Percentiles rank a stretch among this genome's conserved stretches.
Conservation (phyloP, 1,284 basidiomycete species). For the Cutaneotrichosporon sp. region DNA sequence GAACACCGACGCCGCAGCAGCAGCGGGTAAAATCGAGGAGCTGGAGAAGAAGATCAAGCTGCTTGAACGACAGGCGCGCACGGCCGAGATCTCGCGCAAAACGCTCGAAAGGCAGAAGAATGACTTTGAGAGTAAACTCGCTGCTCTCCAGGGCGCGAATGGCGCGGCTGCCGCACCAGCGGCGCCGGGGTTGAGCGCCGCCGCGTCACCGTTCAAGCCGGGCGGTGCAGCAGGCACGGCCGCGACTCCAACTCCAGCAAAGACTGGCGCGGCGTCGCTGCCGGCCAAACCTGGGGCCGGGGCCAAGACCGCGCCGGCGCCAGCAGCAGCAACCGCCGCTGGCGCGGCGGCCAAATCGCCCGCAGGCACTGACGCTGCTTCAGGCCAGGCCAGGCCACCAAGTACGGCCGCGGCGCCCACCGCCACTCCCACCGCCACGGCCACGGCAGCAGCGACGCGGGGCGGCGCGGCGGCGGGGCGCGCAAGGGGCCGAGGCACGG, state of each 20-base stretch:
- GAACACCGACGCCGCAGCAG: not conserved
- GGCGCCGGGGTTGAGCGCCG: slow-evolving; percentile 7
- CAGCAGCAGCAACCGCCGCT: not conserved
- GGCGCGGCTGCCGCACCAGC: slow-evolving; percentile 3
- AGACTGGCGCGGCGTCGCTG: slow-evolving; percentile 1
- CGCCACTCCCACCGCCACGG: too few species aligned
- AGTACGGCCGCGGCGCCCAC: not conserved
- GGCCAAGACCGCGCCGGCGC: not conserved
- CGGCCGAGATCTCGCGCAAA: slow-evolving; percentile 39
- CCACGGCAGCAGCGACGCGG: not conserved
- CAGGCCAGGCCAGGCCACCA: not conserved
- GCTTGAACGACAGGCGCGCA: slow-evolving; percentile 35
- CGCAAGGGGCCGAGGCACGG: slow-evolving; percentile 6
- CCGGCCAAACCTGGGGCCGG: not conserved
- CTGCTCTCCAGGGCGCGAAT: slow-evolving; percentile 3
- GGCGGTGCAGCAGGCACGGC: slow-evolving; percentile 8
- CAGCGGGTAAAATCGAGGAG: slow-evolving; percentile 30
- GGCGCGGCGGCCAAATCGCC: too few species aligned
- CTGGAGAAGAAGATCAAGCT: slow-evolving; percentile 35
- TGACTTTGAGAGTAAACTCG: slow-evolving; percentile 30
- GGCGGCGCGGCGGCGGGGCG: not conserved
- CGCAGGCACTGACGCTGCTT: too few species aligned
- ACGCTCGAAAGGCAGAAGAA: slow-evolving; percentile 29
- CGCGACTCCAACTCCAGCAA: slow-evolving; percentile 2
- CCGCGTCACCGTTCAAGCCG: slow-evolving; percentile 24